Percentiles rank a stretch among this genome's conserved stretches.
Evolutionary conservation across 2,329 filamentous ascomycete genomes (phyloP).

Genomic region (Monascus ruber): DNA sequence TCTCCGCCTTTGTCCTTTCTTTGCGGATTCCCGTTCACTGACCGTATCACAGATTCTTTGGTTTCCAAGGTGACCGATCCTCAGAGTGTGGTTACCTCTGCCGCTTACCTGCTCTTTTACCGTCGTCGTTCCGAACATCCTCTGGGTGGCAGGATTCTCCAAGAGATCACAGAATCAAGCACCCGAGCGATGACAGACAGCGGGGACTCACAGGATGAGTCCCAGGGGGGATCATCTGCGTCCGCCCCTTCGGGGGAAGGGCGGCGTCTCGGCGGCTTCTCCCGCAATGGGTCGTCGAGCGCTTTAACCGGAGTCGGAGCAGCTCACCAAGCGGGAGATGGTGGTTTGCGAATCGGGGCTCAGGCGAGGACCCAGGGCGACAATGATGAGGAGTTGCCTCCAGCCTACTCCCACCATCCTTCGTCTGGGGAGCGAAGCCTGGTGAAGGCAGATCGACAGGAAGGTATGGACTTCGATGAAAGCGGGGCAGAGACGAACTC

Average conservation of each 20-base stretch:
- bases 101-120: conserved; percentile 93
- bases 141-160: conserved; percentile 67
- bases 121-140: conserved; percentile 66
- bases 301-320: conserved; percentile 67
- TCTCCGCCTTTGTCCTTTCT: neutral
- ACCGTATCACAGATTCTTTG: conserved; percentile 54
- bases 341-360: conserved; percentile 42
- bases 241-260: conserved; percentile 63
- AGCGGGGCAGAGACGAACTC: conserved; percentile 11
- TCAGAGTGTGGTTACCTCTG: conserved; percentile 54
- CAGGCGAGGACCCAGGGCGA: conserved; percentile 22
- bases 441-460: conserved; percentile 11
- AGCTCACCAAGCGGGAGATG: conserved; percentile 55
- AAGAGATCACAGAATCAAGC: conserved; percentile 56
- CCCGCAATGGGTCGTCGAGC: conserved; percentile 85
- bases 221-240: conserved; percentile 30
- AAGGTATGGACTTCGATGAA: conserved; percentile 24
- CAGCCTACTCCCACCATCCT: conserved; percentile 18
- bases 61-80: conserved; percentile 53
- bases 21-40: conserved; percentile 21
- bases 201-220: conserved; percentile 14
- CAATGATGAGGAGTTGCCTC: conserved; percentile 16
- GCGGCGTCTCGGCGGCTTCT: conserved; percentile 76
- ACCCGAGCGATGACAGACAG: conserved; percentile 40
- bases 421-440: conserved; percentile 13